Evolutionary conservation across 768 basidiomycete genomes (phyloP), one percentile per base, ranked within the genome.

Genomic region (Neoboletus magnificus): DNA sequence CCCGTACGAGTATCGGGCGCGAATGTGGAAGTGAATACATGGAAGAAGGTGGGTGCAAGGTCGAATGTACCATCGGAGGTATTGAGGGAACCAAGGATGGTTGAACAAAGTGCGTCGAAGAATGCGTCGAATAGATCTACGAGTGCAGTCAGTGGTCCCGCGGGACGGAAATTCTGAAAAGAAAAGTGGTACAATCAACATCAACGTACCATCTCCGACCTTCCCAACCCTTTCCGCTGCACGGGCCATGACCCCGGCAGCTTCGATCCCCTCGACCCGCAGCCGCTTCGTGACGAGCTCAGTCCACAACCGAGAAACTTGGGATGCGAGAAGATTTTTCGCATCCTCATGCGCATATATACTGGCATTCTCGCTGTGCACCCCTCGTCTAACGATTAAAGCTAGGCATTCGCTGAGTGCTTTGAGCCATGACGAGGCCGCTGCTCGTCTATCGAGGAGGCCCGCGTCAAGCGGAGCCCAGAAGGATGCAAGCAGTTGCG

Each of bases 391-490:
- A 40, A 81, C 60, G 22, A 90, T 71, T 63, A 87, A 87, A 1
- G 82, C 71, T 13, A 82, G 65, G 61, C 84, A 90, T 69, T 97
- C 94, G 9, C 90, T 69, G 4, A 91, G 79, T 0, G 81, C 77
- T 18, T 88, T 72, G 71, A 93, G 89, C 11, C 90, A 85, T 0
- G 84, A 79, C 5, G 81, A 81, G 23, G 64, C 59, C 8, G 49
- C 58, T 20, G 55, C 40, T 36, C 53, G 57, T 46, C 48, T 58
- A 39, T 68, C 64, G n/a, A 70, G 67, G 33, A 69, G 62, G 11
- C 62, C 58, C 10, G 62, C 62, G 49, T 89, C 85, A 1, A 91
- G 69, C 0, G 91, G 93, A 16, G 84, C 81, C 93, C 94, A 97
- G 63, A 98, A 85, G 0, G 91, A 82, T 1, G 76, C 71, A 66